Evolutionary conservation across 768 basidiomycete species (phyloP), one percentile per base, ranked within the genome.

Genomic region (Dentipellis fragilis): DNA sequence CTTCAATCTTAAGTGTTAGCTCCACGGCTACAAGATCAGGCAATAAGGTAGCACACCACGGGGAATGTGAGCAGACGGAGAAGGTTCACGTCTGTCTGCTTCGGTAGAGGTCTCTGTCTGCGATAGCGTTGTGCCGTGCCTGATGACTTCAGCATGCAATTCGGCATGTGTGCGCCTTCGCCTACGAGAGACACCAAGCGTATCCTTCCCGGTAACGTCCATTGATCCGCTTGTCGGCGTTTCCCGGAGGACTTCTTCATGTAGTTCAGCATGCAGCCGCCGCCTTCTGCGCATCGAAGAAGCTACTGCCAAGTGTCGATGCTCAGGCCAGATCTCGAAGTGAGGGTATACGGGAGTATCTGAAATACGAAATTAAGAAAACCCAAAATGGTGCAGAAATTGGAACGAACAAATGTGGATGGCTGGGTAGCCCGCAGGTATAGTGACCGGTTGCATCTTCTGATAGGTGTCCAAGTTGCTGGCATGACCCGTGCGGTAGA

Each of bases 281-380:
- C 29, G 29, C 29, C 29, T 29, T 29, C 29, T 29, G 29, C 29
- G 29, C 29, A 3, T 29, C 29, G 29, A 29, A 29, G 29, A 29
- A 29, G 6, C 29, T 29, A 6, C 29, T 29, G 29, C 29, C 3
- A 29, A 29, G n/a, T n/a, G 14, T 37, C 16, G 46, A 11, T 35
- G 17, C 22, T 46, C 54, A 23, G 65, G 63, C 38, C 57, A 65
- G 6, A 63, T 55, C 49, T 68, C 61, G n/a, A 67, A 49, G 46
- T 65, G 49, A 45, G 65, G 67, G 51, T 67, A 69, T 22, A 62
- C 58, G 10, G 68, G 55, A 16, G 54, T 49, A 39, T 67, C 66
- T 67, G 54, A 8, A 16, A 40, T 10, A 21, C 14, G 40, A 40
- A 16, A 34, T 54, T 34, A 50, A 29, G 54, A 37, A 50, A 19